Base-by-base conservation (phyloP, 768 basidiomycete species). In the Cystofilobasidium capitatum region DNA sequence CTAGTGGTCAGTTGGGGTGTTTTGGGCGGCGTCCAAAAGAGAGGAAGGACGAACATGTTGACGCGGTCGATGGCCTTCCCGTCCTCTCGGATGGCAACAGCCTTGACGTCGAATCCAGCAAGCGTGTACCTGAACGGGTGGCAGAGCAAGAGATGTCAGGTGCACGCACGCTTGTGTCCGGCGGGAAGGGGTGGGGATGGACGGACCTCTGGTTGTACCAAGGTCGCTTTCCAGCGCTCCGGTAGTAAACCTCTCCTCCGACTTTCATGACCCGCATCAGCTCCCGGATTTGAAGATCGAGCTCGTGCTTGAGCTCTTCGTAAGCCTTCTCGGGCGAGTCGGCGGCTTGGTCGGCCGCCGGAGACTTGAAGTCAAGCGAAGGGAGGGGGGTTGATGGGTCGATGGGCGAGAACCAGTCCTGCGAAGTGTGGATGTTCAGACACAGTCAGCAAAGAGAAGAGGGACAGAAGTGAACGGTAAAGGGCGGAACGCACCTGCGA, bases 161-260 rank as follows among this genome's bases (percentile, higher is more conserved):
- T 49, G 8, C 12, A 26, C 2, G 51, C 51, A 16, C 17, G 5
- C 13, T 26, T 49, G n/a, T 59, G 62, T 36, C 29, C 58, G 55
- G 26, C 13, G 13, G 26, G 45, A n/a, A 14, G 20, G 22, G 31
- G 12, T 4, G 45, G 20, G 26, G 14, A 44, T 26, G 6, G 24
- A 57, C 70, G 36, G 62, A 83, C 81, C 80, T 76, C 66, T 81
- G 77, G 55, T 80, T 81, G 74, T 86, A 87, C 86, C 86, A 87
- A 6, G 86, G 86, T 62, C 79, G 76, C 72, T 81, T 82, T 1
- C 81, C 83, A 0, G 85, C 86, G 16, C 82, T 83, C 0, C 88
- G 79, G 84, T 84, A 88, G 64, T 86, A 81, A 3, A 86, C 82
- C 62, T 82, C 78, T 0, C 87, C 88, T 0, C 83, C 84, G 0